Evolutionary conservation across 352 stramenopile species (phyloP).

Genomic region (Phytopythium mirpurense): DNA sequence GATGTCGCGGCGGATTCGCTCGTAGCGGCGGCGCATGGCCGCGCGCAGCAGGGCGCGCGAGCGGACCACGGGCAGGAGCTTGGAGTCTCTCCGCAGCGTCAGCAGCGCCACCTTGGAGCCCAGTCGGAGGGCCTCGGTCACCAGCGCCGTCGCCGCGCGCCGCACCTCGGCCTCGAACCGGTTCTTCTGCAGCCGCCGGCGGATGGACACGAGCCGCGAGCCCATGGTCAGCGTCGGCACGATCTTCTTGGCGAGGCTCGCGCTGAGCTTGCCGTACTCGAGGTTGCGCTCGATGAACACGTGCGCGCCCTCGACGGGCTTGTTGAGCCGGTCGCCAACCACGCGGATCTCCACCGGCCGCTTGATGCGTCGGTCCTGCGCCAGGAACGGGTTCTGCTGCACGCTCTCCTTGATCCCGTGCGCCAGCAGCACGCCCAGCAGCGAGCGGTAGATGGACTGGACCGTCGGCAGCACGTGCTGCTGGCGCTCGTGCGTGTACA

Average conservation of each 20-base stretch:
- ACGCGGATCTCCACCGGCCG: slow-evolving; percentile 43
- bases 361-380: slow-evolving; percentile 38
- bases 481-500: slow-evolving; percentile 39
- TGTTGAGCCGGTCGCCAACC: slow-evolving; percentile 47
- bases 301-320: slow-evolving; percentile 34
- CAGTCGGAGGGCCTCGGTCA: slow-evolving; percentile 24
- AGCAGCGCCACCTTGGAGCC: slow-evolving; percentile 29
- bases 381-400: slow-evolving; percentile 54
- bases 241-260: slow-evolving; percentile 53
- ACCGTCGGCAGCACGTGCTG: slow-evolving; percentile 31
- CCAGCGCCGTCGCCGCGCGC: slow-evolving; percentile 20
- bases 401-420: slow-evolving; percentile 64
- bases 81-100: slow-evolving; percentile 30
- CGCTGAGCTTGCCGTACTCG: slow-evolving; percentile 26
- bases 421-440: slow-evolving; percentile 39
- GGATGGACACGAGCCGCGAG: slow-evolving; percentile 55
- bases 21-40: slow-evolving; percentile 42
- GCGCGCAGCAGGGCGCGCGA: slow-evolving; percentile 39
- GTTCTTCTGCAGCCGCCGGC: slow-evolving; percentile 47
- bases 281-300: slow-evolving; percentile 60
- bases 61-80: slow-evolving; percentile 36
- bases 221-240: slow-evolving; percentile 63
- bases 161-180: slow-evolving; percentile 28
- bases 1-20: slow-evolving; percentile 33
- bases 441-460: slow-evolving; percentile 41